phyloP scores from a whole-genome alignment of 495 filamentous ascomycete species.

The Amphirosellinia nigrospora region DNA sequence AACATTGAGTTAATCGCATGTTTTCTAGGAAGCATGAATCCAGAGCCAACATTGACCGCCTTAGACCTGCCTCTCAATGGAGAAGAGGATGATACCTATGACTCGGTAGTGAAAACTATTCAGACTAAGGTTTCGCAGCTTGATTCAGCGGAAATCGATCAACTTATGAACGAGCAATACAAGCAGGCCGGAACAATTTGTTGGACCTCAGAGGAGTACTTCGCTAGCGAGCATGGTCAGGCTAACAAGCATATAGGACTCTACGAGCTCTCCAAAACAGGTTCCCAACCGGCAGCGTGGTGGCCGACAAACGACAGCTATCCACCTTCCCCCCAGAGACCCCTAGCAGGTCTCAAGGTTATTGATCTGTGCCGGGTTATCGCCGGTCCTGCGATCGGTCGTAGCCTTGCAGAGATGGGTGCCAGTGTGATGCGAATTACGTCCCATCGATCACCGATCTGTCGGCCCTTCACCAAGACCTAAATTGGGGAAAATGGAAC shows the following conservation, averaged over 20 bases:
- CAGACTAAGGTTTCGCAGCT: constrained; percentile 22
- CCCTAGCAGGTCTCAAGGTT: constrained; percentile 64
- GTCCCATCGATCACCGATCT: constrained; percentile 54
- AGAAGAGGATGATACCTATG: constrained; percentile 18
- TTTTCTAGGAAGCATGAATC: constrained; percentile 46
- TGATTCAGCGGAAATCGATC: constrained; percentile 15
- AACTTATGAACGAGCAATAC: constrained; percentile 43
- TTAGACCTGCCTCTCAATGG: constrained; percentile 18
- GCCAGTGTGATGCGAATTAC: constrained; percentile 66
- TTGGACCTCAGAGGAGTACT: constrained; percentile 45
- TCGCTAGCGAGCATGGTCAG: constrained; percentile 51
- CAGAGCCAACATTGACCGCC: constrained; percentile 39
- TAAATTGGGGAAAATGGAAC: constrained; percentile 64
- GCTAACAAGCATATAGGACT: constrained; percentile 52
- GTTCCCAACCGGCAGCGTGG: constrained; percentile 41
- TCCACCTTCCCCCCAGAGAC: constrained; percentile 45
- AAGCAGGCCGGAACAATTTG: constrained; percentile 51
- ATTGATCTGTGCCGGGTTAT: constrained; percentile 64
- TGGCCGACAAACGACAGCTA: constrained; percentile 33
- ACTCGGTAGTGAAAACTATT: constrained; percentile 8
- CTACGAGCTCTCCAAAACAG: constrained; percentile 45
- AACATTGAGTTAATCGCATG: background rate
- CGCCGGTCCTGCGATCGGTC: constrained; percentile 59
- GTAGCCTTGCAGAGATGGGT: constrained; percentile 61
- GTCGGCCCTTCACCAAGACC: constrained; percentile 47